Evolutionary conservation across 139 green algal genomes (phyloP), one percentile per base, ranked within the genome.

Genomic region (Edaphochlamys debaryana): DNA sequence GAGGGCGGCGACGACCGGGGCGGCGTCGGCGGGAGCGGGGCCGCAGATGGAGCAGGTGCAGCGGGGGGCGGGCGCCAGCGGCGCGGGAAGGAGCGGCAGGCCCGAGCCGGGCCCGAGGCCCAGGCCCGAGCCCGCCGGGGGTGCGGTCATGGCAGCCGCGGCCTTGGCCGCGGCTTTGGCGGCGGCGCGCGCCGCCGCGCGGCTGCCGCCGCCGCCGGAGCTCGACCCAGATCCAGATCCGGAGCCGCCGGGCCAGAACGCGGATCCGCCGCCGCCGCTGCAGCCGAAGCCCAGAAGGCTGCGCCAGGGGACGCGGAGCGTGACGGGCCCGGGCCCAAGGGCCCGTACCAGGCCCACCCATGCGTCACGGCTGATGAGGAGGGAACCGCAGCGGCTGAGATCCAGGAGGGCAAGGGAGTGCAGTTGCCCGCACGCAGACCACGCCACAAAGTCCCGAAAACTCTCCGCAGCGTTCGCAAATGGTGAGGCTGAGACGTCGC

Each of bases 21-120:
- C 48, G 37, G 63, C 23, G 66, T 83, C 77, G 4, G 77, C 64
- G 30, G 75, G 60, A 7, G 60, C 71, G 60, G 75, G 40, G 25
- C 75, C 75, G 58, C 75, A 81, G 75, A 81, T 63, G 38, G 60
- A 23, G 56, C 56, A 62, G 41, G 50, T 63, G 75, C 75, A 81
- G 41, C 75, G 60, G 7, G 60, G 60, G n/a, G n/a, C 9, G 27
- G 60, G 56, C n/a, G n/a, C n/a, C 56, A 32, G 56, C 23, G 22
- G 56, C 45, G 45, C 45, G 45, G 9, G 45, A 13, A 22, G 45
- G 45, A 54, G 11, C 11, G 45, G 45, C 11, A 54, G 56, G 56
- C 56, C 23, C 56, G 1, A 25, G 56, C 23, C 56, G 19, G 1
- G 56, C 23, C 3, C 56, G 19, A 32, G 56, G 19, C 2, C 17